Evolutionary conservation across 257 asterid species (phyloP).

Genomic region (Handroanthus guayacan): DNA sequence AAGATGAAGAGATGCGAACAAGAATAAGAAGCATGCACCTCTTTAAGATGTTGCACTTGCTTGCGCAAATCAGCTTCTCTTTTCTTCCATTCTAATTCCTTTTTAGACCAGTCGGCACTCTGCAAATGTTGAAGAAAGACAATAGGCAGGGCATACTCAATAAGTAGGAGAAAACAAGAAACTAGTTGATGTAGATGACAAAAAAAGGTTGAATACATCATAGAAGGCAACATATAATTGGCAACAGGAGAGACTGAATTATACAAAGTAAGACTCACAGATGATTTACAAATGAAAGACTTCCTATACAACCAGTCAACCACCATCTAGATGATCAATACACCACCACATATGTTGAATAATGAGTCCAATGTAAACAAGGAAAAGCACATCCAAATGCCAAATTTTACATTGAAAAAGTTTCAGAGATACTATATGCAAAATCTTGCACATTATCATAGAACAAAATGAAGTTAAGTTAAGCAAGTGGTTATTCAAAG

Average conservation of each 20-base stretch:
- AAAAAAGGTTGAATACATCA: slow-evolving; percentile 13
- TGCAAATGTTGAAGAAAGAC: slow-evolving; percentile 41
- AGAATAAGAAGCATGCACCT: slow-evolving; percentile 51
- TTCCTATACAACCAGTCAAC: background rate
- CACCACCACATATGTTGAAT: background rate
- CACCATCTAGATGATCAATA: background rate
- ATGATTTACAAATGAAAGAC: background rate
- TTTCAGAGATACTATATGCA: background rate
- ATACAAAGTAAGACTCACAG: background rate
- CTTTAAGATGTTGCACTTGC: slow-evolving; percentile 57
- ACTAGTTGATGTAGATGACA: background rate
- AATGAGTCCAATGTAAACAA: background rate
- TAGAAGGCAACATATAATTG: background rate
- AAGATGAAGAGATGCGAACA: slow-evolving; percentile 6
- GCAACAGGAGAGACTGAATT: background rate
- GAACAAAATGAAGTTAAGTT: background rate
- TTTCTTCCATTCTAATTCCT: slow-evolving; percentile 74
- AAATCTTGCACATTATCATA: background rate
- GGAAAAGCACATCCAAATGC: background rate
- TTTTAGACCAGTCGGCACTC: slow-evolving; percentile 62
- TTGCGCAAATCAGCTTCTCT: slow-evolving; percentile 61
- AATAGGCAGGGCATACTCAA: slow-evolving; percentile 16
- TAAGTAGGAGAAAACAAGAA: slow-evolving; percentile 10
- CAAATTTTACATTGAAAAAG: too few relatives aligned
- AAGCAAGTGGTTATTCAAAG: background rate